These are phyloP conservation scores for Penicillium sp. DNA, from an alignment of 2,329 filamentous ascomycete species.

Conservation along the genomic window DNA sequence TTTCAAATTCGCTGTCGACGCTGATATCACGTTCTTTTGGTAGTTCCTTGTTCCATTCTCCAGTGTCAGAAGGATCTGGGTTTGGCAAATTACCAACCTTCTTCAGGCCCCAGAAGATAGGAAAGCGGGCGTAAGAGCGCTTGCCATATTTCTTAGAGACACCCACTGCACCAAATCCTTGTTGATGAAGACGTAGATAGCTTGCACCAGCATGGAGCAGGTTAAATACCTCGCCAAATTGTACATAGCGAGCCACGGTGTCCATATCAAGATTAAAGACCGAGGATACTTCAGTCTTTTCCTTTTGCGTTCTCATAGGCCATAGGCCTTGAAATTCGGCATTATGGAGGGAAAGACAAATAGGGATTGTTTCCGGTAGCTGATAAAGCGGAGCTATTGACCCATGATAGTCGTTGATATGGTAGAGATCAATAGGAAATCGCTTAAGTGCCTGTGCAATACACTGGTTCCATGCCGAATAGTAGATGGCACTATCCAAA, in stretches of 20 bases:
- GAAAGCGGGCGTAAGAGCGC: conserved; percentile 67
- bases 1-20: conserved; percentile 61
- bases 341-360: conserved; percentile 69
- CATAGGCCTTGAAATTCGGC: conserved; percentile 72
- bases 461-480: conserved; percentile 72
- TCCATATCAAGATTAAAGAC: conserved; percentile 66
- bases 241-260: conserved; percentile 64
- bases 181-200: conserved; percentile 68
- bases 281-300: conserved; percentile 65
- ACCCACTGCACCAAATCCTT: conserved; percentile 70
- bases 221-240: conserved; percentile 72
- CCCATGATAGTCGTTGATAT: conserved; percentile 70
- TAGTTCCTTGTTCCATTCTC: conserved; percentile 61
- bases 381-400: conserved; percentile 67
- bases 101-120: conserved; percentile 70
- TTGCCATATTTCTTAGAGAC: conserved; percentile 72
- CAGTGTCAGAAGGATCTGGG: conserved; percentile 68
- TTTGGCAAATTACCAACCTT: conserved; percentile 68
- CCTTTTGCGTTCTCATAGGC: conserved; percentile 67
- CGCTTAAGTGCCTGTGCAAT: conserved; percentile 67
- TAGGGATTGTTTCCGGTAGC: conserved; percentile 64
- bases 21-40: conserved; percentile 54
- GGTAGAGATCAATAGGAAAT: conserved; percentile 67
- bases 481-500: conserved; percentile 69
- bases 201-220: conserved; percentile 69